Base-by-base conservation (phyloP, 73 alveolate species). In the Uronychia binucleata region DNA sequence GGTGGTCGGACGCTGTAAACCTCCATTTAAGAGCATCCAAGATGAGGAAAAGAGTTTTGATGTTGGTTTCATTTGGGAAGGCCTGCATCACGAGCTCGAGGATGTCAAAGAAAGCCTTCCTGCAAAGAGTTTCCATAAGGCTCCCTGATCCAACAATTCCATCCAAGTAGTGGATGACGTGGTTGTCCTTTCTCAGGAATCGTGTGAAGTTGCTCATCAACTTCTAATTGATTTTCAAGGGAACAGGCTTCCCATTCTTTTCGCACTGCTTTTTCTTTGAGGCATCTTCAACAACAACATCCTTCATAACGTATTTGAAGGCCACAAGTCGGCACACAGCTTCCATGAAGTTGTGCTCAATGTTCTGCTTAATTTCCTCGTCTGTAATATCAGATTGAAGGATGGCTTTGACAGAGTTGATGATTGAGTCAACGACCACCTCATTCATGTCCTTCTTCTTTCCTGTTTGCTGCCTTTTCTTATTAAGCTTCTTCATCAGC, bases 91-190 rank as follows among this genome's bases (percentile, higher is more conserved):
- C 57, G 30, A 90, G 91, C 60, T 79, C 57, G 75, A 90, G 34
- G 57, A 90, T 83, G 0, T 30, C 59, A 85, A 80, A 85, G 89
- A 90, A 90, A 28, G 80, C 33, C 26, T 85, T 79, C 34, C 91
- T 85, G 19, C 87, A 86, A n/a, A 60, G 74, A 30, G 77, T 87
- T 57, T 90, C 91, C 60, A 90, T 35, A 58, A 77, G 91, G 26
- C 33, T 81, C 11, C 96, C 96, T 28, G 89, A 80, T 8, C 96
- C 96, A 27, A 33, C 78, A 0, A 86, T 58, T 60, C 74, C 96
- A 76, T 86, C 91, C 32, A 88, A 34, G 76, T 84, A 90, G 80
- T 90, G 96, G 28, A 82, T 30, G 29, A 86, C 46, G 59, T 90
- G 85, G 27, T 83, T 86, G 83, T 85, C 79, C 29, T 85, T 78